Conservation (phyloP, 805 yeast genomes). For the Candida sanyiensis region DNA sequence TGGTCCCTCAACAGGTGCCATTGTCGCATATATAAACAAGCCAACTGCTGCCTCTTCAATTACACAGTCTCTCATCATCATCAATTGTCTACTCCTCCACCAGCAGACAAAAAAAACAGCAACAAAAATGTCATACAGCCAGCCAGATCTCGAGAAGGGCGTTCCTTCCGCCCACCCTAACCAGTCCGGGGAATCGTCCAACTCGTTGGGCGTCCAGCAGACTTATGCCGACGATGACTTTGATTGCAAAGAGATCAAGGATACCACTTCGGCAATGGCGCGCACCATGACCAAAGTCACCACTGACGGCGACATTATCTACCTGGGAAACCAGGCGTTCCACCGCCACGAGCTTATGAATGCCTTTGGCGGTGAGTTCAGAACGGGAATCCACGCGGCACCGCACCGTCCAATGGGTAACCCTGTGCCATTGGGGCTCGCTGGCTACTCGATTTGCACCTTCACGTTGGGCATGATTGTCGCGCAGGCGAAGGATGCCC, state of each 20-base stretch:
- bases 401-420: conserved; percentile 23
- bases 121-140: conserved; percentile 1
- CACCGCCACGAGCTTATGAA: conserved; percentile 7
- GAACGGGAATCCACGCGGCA: conserved; percentile 7
- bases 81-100: no score
- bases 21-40: no score
- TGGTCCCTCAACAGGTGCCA: no score
- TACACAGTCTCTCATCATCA: no score
- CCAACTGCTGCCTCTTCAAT: no score
- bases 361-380: conserved; percentile 11
- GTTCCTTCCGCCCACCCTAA: background rate
- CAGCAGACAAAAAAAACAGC: no score
- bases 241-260: background rate
- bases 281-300: conserved; percentile 4
- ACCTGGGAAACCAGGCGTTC: conserved; percentile 22
- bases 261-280: background rate
- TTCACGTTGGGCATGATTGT: conserved; percentile 42
- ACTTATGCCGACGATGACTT: background rate
- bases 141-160: conserved; percentile 3
- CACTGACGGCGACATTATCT: conserved; percentile 34
- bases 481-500: conserved; percentile 42
- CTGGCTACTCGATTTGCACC: conserved; percentile 42
- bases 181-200: background rate
- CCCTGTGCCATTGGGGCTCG: conserved; percentile 51
- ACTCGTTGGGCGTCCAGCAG: background rate